Evolutionary conservation across 352 stramenopile genomes (phyloP).

Genomic region (Globisporangium spiculum): DNA sequence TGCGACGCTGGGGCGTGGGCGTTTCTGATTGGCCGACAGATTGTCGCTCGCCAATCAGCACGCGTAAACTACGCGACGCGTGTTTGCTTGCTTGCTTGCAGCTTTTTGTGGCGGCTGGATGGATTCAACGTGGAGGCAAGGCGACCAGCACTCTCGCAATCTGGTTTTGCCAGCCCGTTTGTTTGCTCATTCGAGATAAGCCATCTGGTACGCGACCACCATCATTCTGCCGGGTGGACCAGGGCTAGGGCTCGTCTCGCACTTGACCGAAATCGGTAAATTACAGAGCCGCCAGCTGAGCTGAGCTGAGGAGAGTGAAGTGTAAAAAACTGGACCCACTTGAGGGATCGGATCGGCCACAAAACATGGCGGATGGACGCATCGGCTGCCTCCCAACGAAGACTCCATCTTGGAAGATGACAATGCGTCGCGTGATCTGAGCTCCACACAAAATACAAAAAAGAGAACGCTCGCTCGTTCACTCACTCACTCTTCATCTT

Average conservation of each 20-base stretch:
- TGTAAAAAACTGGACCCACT: neutral
- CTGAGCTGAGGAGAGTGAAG: neutral
- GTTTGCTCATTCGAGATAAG: neutral
- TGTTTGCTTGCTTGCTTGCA: neutral
- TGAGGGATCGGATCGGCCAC: neutral
- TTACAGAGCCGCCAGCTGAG: neutral
- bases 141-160: conserved; percentile 6
- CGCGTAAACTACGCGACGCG: neutral
- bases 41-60: conserved; percentile 2
- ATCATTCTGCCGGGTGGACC: neutral
- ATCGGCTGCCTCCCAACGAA: neutral
- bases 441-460: neutral
- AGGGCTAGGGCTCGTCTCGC: neutral
- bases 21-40: conserved; percentile 12
- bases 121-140: conserved; percentile 3
- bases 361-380: neutral
- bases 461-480: neutral
- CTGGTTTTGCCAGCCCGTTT: neutral
- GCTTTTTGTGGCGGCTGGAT: neutral
- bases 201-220: neutral
- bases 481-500: neutral
- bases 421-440: neutral
- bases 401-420: neutral
- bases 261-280: neutral
- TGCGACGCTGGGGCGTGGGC: conserved; percentile 7